Conservation (phyloP, 163 green algal species). For the Scenedesmus sp. region DNA sequence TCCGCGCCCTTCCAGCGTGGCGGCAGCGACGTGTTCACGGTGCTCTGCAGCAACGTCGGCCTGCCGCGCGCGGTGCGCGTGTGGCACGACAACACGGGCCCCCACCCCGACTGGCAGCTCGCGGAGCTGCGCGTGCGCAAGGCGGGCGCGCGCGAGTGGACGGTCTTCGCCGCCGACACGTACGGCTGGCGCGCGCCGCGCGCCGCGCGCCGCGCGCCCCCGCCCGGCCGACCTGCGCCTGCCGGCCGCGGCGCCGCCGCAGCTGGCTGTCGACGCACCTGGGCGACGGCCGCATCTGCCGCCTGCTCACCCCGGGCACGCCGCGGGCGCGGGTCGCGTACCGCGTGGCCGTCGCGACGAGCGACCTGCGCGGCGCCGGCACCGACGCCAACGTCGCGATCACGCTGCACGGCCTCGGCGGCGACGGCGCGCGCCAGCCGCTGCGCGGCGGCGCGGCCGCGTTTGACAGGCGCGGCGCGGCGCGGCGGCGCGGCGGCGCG, state of each 20-base stretch:
- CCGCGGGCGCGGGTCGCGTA: conserved; percentile 15
- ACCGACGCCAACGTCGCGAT: conserved; percentile 76
- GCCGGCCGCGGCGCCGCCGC: background rate
- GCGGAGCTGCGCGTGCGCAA: conserved; percentile 67
- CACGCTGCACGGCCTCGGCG: conserved; percentile 60
- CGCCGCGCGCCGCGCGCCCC: too few species aligned
- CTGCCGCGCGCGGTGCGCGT: conserved; percentile 61
- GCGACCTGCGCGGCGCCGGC: conserved; percentile 64
- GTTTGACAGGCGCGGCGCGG: conserved; percentile 58
- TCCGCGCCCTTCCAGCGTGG: conserved; percentile 53
- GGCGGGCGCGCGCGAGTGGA: conserved; percentile 55
- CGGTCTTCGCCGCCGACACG: conserved; percentile 67
- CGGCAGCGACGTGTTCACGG: conserved; percentile 60
- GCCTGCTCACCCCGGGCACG: conserved; percentile 52
- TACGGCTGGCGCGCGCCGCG: background rate
- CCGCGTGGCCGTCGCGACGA: conserved; percentile 54
- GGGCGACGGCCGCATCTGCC: conserved; percentile 66
- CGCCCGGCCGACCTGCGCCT: background rate
- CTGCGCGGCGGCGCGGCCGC: conserved; percentile 52
- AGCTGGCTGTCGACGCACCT: conserved; percentile 70
- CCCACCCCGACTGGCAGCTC: conserved; percentile 72
- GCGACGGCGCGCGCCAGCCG: conserved; percentile 52
- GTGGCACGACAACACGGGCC: conserved; percentile 75
- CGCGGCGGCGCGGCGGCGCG: too few species aligned
- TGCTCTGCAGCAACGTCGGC: conserved; percentile 51